phyloP scores from a whole-genome alignment of 495 filamentous ascomycete genomes.

The Bacidia gigantensis region DNA sequence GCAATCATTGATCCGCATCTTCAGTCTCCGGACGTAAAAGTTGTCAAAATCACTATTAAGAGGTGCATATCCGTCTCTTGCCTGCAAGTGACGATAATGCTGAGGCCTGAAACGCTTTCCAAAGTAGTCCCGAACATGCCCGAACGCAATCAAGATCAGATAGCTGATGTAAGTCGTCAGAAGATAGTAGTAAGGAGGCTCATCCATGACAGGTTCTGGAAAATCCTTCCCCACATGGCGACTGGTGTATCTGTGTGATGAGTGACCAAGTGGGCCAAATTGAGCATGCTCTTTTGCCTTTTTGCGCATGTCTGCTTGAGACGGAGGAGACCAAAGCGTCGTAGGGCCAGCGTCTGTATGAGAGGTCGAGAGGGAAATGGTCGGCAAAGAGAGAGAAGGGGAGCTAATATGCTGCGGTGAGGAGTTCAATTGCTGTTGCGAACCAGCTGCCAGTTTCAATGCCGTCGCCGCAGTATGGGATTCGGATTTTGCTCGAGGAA shows the following conservation, averaged over 20 bases:
- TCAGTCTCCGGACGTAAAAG: slow-evolving; percentile 87
- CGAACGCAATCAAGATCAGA: slow-evolving; percentile 86
- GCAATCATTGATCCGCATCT: slow-evolving; percentile 91
- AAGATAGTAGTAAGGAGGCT: slow-evolving; percentile 92
- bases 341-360: slow-evolving; percentile 59
- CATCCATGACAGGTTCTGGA: slow-evolving; percentile 75
- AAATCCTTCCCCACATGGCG: slow-evolving; percentile 65
- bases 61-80: slow-evolving; percentile 82
- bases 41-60: slow-evolving; percentile 97
- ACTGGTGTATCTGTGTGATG: slow-evolving; percentile 74
- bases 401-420: slow-evolving; percentile 53
- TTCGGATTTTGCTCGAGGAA: slow-evolving; percentile 41
- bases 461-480: slow-evolving; percentile 37
- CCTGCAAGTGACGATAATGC: slow-evolving; percentile 70
- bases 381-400: slow-evolving; percentile 67
- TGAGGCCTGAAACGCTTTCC: slow-evolving; percentile 83
- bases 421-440: slow-evolving; percentile 37
- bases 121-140: slow-evolving; percentile 93
- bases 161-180: slow-evolving; percentile 97
- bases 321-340: slow-evolving; percentile 82
- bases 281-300: slow-evolving; percentile 73
- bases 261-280: slow-evolving; percentile 74
- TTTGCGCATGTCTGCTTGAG: slow-evolving; percentile 65
- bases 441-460: slow-evolving; percentile 43
- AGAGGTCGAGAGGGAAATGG: slow-evolving; percentile 83